phyloP scores from a whole-genome alignment of 1,139 yeast species.

The Pichia kudriavzevii region DNA sequence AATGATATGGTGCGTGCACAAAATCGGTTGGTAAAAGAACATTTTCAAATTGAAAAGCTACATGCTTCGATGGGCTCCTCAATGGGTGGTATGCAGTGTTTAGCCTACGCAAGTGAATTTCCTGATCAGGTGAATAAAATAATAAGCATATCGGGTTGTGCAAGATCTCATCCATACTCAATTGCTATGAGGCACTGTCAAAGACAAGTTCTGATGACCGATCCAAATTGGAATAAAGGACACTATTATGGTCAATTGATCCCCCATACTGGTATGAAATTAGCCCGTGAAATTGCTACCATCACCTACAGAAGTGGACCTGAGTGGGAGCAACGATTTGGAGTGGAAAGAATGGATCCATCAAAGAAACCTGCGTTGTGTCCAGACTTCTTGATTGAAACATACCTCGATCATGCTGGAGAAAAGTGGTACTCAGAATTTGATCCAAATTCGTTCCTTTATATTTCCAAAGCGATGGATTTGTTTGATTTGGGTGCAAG shows the following conservation, averaged over 20 bases:
- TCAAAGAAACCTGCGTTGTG: conserved; percentile 76
- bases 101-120: conserved; percentile 81
- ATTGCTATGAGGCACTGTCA: conserved; percentile 92
- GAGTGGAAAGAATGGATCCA: conserved; percentile 81
- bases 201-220: conserved; percentile 89
- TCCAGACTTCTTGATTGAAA: conserved; percentile 87
- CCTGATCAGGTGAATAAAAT: conserved; percentile 68
- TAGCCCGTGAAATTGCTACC: conserved; percentile 89
- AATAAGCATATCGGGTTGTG: conserved; percentile 81
- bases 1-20: conserved; percentile 92
- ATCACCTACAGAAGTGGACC: conserved; percentile 94
- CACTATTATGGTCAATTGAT: conserved; percentile 68
- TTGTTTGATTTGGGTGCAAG: conserved; percentile 68
- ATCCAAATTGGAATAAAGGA: conserved; percentile 91
- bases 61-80: conserved; percentile 86
- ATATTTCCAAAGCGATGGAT: conserved; percentile 92
- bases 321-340: conserved; percentile 92
- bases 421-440: conserved; percentile 87
- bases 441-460: conserved; percentile 83
- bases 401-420: conserved; percentile 90
- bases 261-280: conserved; percentile 92
- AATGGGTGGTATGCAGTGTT: conserved; percentile 96
- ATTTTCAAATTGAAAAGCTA: conserved; percentile 54
- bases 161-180: conserved; percentile 88
- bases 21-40: conserved; percentile 53